Base-by-base conservation (phyloP, 495 filamentous ascomycete genomes). In the Talaromyces ruber region DNA sequence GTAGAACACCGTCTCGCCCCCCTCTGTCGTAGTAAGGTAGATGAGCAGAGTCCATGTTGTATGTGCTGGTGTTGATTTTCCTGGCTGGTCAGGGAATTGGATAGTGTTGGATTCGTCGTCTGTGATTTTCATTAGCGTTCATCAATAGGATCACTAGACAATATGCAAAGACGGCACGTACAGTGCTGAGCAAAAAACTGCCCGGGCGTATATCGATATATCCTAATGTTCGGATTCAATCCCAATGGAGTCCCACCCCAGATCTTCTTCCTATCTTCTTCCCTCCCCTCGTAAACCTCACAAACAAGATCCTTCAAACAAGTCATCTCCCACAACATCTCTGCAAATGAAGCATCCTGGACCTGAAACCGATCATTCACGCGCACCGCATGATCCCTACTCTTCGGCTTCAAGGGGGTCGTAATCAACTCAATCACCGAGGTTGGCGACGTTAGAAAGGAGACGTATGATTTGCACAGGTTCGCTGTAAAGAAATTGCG, bases 31-130 rank as follows among this genome's bases (percentile, higher is more conserved):
- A 0, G 88, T 92, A 32, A 98, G 82, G 66, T 97, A 98, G 57
- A 97, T 84, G 1, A 97, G 81, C 6, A 96, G 81, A 0, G 93
- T 97, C 92, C 93, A 98, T 0, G 93, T 97, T 16, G 93, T 97
- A 67, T 84, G 86, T 2, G 84, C 89, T n/a, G 79, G 79, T 4
- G 77, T 68, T n/a, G 78, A 62, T 8, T 71, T 66, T 43, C 70
- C 66, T 6, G 76, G 64, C 1, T 69, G 1, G 75, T 81, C 72
- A 4, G 77, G 75, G 50, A 92, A 78, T 3, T 76, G 79, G 21
- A 94, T 68, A 59, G 74, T 76, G 64, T 93, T 90, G 14, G 87
- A 87, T 66, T 95, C 93, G 72, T 94, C 91, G 65, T 93, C 87
- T 91, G 70, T 52, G n/a, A n/a, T n/a, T n/a, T n/a, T 54, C 64